These are phyloP conservation scores for Musa balbisiana DNA, from an alignment of 202 grass and related monocot species.

Conservation along the genomic window DNA sequence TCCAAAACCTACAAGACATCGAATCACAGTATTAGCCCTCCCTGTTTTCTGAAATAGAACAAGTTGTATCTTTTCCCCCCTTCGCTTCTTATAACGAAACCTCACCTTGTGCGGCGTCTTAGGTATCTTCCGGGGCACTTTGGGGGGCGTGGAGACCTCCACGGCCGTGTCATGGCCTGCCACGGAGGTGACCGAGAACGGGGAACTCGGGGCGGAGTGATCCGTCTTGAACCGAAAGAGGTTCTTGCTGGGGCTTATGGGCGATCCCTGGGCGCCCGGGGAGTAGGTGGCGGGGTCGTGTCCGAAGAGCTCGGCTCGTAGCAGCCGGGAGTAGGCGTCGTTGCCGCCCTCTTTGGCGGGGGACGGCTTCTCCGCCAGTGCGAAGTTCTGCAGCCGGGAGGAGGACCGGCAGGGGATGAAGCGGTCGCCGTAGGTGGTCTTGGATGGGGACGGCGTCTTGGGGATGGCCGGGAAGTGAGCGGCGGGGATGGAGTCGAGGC, in stretches of 20 bases:
- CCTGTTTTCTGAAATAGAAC: background rate
- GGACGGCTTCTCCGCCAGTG: slow-evolving; percentile 41
- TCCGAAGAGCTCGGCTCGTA: slow-evolving; percentile 83
- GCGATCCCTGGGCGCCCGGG: slow-evolving; percentile 10
- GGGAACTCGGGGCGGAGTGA: slow-evolving; percentile 46
- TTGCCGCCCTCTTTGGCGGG: slow-evolving; percentile 39
- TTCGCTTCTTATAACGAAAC: too few species aligned
- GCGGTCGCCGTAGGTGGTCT: slow-evolving; percentile 75
- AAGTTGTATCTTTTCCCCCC: background rate
- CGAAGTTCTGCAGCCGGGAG: slow-evolving; percentile 86
- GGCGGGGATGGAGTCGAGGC: slow-evolving; percentile 33
- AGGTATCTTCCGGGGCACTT: slow-evolving; percentile 68
- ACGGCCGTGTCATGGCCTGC: slow-evolving; percentile 12
- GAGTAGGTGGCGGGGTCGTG: slow-evolving; percentile 10
- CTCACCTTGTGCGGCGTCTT: slow-evolving; percentile 86
- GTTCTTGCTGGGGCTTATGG: slow-evolving; percentile 65
- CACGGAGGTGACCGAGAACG: slow-evolving; percentile 24
- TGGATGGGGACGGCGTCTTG: slow-evolving; percentile 73
- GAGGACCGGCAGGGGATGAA: slow-evolving; percentile 93
- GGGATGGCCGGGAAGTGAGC: slow-evolving; percentile 32
- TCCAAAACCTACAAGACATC: slow-evolving; percentile 54
- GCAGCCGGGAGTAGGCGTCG: slow-evolving; percentile 63
- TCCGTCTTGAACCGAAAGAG: slow-evolving; percentile 91
- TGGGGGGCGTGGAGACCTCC: slow-evolving; percentile 41
- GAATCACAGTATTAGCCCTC: background rate